A percentile compares a stretch with the other conserved stretches of the same genome.
phyloP scores from a whole-genome alignment of 306 rosid species.

The Coriaria nepalensis region DNA sequence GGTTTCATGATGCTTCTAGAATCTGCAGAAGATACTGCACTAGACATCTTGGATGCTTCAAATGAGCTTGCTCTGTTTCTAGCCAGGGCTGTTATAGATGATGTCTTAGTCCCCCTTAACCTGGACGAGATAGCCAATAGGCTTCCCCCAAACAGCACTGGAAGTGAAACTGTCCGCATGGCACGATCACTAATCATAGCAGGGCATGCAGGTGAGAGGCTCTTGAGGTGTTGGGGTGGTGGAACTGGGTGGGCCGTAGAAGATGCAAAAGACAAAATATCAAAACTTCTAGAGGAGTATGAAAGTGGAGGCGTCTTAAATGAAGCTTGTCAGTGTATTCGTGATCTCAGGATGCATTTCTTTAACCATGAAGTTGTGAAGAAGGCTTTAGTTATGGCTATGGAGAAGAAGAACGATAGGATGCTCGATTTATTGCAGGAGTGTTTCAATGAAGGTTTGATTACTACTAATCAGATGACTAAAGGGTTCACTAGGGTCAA shows the following conservation, averaged over 20 bases:
- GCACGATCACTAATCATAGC: slow-evolving; percentile 70
- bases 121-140: slow-evolving; percentile 70
- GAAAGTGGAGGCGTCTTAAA: slow-evolving; percentile 78
- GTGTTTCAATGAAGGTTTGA: slow-evolving; percentile 77
- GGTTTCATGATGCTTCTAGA: slow-evolving; percentile 86
- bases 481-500: slow-evolving; percentile 81
- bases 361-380: slow-evolving; percentile 98
- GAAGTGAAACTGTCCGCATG: slow-evolving; percentile 72
- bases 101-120: slow-evolving; percentile 82
- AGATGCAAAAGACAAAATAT: slow-evolving; percentile 95
- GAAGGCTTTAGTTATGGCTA: slow-evolving; percentile 93
- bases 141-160: slow-evolving; percentile 54
- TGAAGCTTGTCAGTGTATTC: slow-evolving; percentile 92
- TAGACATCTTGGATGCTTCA: slow-evolving; percentile 93
- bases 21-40: slow-evolving; percentile 83
- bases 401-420: slow-evolving; percentile 94
- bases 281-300: slow-evolving; percentile 86
- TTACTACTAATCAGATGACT: slow-evolving; percentile 83
- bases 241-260: slow-evolving; percentile 99
- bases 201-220: slow-evolving; percentile 96
- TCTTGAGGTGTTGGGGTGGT: slow-evolving; percentile 97
- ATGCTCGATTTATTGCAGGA: slow-evolving; percentile 80
- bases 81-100: slow-evolving; percentile 95
- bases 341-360: slow-evolving; percentile 93
- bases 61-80: slow-evolving; percentile 87